Percentiles rank a stretch among this genome's conserved stretches.
phyloP scores from a whole-genome alignment of 306 rosid genomes.

The Fragaria nilgerrensis region DNA sequence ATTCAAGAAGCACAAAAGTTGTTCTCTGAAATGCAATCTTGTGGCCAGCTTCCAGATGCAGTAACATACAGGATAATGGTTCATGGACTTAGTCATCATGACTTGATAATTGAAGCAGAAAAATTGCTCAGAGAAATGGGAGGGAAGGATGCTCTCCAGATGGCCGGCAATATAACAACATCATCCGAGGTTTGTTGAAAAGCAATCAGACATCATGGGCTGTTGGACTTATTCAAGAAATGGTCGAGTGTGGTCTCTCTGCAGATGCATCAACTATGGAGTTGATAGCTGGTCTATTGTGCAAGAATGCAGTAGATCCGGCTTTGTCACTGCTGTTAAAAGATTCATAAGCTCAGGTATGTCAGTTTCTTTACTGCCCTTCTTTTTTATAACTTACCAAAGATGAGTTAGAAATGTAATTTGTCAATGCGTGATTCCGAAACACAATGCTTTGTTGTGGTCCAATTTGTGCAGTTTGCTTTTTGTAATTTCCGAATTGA shows the following conservation, averaged over 20 bases:
- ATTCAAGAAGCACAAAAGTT: background rate
- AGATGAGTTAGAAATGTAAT: background rate
- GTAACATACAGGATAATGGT: background rate
- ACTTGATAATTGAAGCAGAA: background rate
- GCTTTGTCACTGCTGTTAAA: background rate
- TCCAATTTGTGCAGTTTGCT: background rate
- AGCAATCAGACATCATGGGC: background rate
- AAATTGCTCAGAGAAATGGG: background rate
- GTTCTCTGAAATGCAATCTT: background rate
- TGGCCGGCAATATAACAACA: background rate
- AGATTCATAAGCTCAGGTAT: background rate
- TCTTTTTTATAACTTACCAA: background rate
- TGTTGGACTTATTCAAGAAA: background rate
- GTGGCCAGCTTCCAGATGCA: background rate
- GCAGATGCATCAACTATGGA: background rate
- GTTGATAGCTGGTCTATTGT: background rate
- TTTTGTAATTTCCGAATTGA: background rate
- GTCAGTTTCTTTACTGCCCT: too few species aligned
- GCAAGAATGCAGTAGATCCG: background rate
- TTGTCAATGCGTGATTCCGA: background rate
- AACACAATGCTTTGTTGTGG: background rate
- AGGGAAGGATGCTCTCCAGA: background rate
- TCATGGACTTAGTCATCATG: background rate
- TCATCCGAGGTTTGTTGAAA: background rate
- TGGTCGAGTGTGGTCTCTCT: background rate